Evolutionary conservation across 306 rosid species (phyloP).

Genomic region (Medicago lupulina): DNA sequence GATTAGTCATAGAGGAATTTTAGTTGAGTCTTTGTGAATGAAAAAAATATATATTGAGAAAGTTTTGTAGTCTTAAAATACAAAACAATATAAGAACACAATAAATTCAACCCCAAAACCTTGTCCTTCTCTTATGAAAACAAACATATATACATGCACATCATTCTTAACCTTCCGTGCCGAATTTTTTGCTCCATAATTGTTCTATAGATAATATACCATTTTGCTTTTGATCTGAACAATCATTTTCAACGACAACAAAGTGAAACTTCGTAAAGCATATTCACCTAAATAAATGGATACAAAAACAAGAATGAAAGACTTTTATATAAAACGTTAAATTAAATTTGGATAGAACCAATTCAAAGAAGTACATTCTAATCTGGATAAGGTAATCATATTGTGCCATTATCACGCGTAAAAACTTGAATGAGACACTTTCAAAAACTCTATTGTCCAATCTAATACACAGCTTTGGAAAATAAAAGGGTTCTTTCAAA

Average conservation of each 20-base stretch:
- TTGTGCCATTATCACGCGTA: constrained; percentile 50
- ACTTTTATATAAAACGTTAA: constrained; percentile 1
- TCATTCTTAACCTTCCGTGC: background rate
- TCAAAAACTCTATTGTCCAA: constrained; percentile 39
- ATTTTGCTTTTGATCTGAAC: constrained; percentile 32
- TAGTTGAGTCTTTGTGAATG: no score
- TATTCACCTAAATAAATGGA: constrained; percentile 33
- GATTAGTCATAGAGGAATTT: no score
- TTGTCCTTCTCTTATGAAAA: background rate
- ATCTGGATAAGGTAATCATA: constrained; percentile 48
- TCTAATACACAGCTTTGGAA: constrained; percentile 27
- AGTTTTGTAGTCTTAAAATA: background rate
- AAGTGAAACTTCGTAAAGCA: constrained; percentile 45
- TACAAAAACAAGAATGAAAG: background rate
- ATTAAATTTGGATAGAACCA: constrained; percentile 19
- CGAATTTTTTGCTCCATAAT: constrained; percentile 41
- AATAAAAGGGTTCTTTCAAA: constrained; percentile 26
- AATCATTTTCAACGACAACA: constrained; percentile 48
- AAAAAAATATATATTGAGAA: background rate
- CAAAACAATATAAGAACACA: no score
- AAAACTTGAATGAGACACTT: constrained; percentile 40
- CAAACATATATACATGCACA: background rate
- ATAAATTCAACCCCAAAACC: background rate
- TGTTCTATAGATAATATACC: constrained; percentile 30
- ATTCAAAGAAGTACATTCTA: background rate